Percentiles rank a stretch among this genome's conserved stretches.
phyloP scores from a whole-genome alignment of 73 alveolate species.

The Paramecium caudatum region DNA sequence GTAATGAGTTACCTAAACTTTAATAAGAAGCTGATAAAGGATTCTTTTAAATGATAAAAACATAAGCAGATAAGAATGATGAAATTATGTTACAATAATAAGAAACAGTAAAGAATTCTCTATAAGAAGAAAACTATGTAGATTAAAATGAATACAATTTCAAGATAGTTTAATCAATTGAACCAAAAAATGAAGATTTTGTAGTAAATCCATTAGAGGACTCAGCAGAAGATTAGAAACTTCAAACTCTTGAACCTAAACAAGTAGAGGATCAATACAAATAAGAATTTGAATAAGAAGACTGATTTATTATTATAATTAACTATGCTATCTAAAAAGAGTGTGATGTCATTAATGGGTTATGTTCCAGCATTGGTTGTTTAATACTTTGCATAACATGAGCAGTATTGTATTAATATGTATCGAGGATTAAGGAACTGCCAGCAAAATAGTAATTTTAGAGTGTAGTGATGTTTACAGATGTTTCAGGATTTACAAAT shows the following conservation, averaged over 20 bases:
- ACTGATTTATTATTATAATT: conserved; percentile 13
- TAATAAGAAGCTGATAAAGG: not conserved
- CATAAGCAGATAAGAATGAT: not conserved
- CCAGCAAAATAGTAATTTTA: conserved; percentile 49
- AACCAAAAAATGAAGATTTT: not conserved
- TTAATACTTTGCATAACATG: conserved; percentile 56
- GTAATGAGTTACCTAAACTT: not conserved
- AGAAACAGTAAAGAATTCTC: not conserved
- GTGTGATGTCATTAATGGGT: conserved; percentile 4
- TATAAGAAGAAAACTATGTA: not conserved
- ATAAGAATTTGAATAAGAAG: not conserved
- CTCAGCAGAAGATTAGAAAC: not conserved
- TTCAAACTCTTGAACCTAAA: too few species aligned
- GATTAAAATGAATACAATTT: not conserved
- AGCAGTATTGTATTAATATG: not conserved
- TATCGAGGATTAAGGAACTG: conserved; percentile 40
- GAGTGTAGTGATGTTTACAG: conserved; percentile 62
- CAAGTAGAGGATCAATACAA: not conserved
- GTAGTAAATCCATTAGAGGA: conserved; percentile 25
- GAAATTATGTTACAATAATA: not conserved
- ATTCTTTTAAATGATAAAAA: not conserved
- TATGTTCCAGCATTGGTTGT: conserved; percentile 56
- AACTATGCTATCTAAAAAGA: conserved; percentile 18
- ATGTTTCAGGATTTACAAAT: conserved; percentile 62
- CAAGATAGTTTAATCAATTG: not conserved